Conservation (phyloP, 306 rosid species). For the Dryas octopetala region DNA sequence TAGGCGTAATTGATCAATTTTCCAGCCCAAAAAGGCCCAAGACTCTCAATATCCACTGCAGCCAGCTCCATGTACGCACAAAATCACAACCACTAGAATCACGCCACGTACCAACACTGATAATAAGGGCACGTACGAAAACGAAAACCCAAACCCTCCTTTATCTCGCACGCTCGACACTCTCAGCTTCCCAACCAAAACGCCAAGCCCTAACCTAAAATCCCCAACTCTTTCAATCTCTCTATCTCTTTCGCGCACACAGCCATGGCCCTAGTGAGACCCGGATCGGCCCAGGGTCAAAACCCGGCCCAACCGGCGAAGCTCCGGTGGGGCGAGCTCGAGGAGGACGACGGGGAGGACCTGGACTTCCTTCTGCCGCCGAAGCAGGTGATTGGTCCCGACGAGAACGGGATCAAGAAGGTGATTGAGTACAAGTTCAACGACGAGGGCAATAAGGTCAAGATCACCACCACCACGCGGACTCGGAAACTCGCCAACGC, state of each 20-base stretch:
- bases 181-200: not conserved
- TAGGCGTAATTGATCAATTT: too few species aligned
- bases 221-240: not conserved
- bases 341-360: conserved; percentile 88
- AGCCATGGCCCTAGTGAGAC: conserved; percentile 20
- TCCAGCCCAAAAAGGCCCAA: too few species aligned
- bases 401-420: conserved; percentile 78
- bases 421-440: conserved; percentile 74
- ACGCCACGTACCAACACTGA: too few species aligned
- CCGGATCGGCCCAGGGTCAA: conserved; percentile 9
- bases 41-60: too few species aligned
- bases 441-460: conserved; percentile 77
- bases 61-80: too few species aligned
- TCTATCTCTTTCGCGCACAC: not conserved
- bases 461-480: conserved; percentile 71
- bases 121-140: too few species aligned
- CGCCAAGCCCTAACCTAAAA: not conserved
- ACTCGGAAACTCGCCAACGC: conserved; percentile 65
- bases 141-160: too few species aligned
- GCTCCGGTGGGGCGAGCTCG: conserved; percentile 62
- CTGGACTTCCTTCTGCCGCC: conserved; percentile 81
- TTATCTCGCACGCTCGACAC: not conserved
- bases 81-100: too few species aligned
- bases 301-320: conserved; percentile 26
- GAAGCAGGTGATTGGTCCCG: conserved; percentile 74